A percentile compares a stretch with the other conserved stretches of the same genome.
These are phyloP conservation scores for Xylaria venustula DNA, from an alignment of 495 filamentous ascomycete species.

Conservation along the genomic window DNA sequence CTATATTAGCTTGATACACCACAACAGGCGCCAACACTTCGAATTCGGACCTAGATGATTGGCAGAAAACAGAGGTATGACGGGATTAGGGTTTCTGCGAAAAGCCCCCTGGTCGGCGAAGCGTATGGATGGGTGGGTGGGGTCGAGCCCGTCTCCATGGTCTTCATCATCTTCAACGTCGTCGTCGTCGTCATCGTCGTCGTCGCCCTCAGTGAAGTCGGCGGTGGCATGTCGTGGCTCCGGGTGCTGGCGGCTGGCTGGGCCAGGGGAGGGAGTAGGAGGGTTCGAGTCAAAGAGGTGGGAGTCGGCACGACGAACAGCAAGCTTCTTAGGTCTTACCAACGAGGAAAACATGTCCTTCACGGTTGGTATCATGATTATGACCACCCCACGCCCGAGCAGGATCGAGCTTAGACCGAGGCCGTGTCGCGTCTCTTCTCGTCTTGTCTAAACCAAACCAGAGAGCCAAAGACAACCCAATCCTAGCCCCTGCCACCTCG, in stretches of 20 bases:
- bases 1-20: neutral
- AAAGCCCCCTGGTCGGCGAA: slow-evolving; percentile 29
- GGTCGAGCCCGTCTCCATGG: slow-evolving; percentile 39
- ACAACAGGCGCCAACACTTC: neutral
- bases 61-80: slow-evolving; percentile 82
- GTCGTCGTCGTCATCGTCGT: slow-evolving; percentile 21
- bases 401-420: slow-evolving; percentile 5
- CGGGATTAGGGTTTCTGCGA: slow-evolving; percentile 52
- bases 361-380: slow-evolving; percentile 21
- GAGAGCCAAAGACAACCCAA: neutral
- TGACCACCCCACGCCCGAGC: neutral
- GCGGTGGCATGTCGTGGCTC: slow-evolving; percentile 52
- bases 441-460: slow-evolving; percentile 6
- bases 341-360: slow-evolving; percentile 45
- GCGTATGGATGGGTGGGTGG: slow-evolving; percentile 44
- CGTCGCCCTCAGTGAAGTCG: slow-evolving; percentile 56
- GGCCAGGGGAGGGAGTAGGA: slow-evolving; percentile 31
- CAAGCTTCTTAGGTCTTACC: slow-evolving; percentile 37
- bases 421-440: slow-evolving; percentile 10
- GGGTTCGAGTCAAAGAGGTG: slow-evolving; percentile 30
- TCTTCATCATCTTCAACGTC: neutral
- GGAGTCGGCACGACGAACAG: slow-evolving; percentile 25
- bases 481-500: slow-evolving; percentile 14
- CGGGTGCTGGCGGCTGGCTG: slow-evolving; percentile 34
- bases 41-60: slow-evolving; percentile 66